A percentile compares a stretch with the other conserved stretches of the same genome.
These are phyloP conservation scores for Salix arbutifolia DNA, from an alignment of 345 rosid species.

Conservation along the genomic window DNA sequence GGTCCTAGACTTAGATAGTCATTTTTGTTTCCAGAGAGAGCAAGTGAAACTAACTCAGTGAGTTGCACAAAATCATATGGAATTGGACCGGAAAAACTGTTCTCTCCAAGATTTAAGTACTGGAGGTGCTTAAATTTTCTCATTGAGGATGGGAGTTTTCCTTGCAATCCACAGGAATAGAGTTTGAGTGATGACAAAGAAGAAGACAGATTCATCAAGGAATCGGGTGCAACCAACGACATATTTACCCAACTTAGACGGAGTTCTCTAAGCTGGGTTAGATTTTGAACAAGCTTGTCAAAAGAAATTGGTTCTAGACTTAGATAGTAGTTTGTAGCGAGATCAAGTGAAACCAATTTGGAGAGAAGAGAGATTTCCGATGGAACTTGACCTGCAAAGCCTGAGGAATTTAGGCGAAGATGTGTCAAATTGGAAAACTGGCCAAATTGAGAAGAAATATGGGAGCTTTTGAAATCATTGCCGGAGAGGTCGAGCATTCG, in stretches of 20 bases:
- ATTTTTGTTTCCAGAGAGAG: not conserved
- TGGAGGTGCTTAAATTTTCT: not conserved
- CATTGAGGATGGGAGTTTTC: too few relatives aligned
- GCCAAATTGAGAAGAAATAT: conserved; percentile 1
- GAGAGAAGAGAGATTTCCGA: too few relatives aligned
- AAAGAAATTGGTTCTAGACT: not conserved
- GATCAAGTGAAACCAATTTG: not conserved
- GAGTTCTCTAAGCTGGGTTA: not conserved
- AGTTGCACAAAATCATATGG: not conserved
- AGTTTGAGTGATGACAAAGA: too few relatives aligned
- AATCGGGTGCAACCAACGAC: too few relatives aligned
- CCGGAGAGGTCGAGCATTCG: conserved; percentile 23
- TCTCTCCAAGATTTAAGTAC: not conserved
- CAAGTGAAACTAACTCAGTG: not conserved
- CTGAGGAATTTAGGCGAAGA: too few relatives aligned
- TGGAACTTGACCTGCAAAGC: too few relatives aligned
- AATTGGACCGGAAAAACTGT: not conserved
- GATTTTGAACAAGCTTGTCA: not conserved
- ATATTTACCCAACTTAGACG: not conserved
- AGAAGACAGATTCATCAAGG: too few relatives aligned
- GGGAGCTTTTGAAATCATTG: conserved; percentile 15
- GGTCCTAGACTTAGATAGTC: not conserved
- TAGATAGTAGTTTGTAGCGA: not conserved
- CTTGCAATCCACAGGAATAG: too few relatives aligned
- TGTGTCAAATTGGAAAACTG: conserved; percentile 1